Evolutionary conservation across 441 rosid species (phyloP), one percentile per base, ranked within the genome.

Genomic region (Arabidopsis hybrid): DNA sequence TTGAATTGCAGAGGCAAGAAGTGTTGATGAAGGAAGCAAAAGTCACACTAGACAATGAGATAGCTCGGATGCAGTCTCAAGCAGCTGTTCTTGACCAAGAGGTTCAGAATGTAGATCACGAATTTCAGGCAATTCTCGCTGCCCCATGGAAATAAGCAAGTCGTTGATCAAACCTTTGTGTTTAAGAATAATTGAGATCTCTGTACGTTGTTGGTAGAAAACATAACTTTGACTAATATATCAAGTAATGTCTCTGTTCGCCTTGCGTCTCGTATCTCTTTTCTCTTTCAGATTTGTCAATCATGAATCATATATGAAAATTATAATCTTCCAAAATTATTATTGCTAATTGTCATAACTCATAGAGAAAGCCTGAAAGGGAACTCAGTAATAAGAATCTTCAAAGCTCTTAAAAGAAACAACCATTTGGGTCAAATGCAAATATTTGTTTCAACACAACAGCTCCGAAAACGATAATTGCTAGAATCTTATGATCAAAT

Each of bases 71-170:
- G 79, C 85, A 67, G 67, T 49, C 66, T n/a, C 52, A 21, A 1
- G 39, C 78, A 16, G 79, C 61, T 5, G 63, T 38, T 71, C 60
- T 81, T 29, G 81, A 66, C 13, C 73, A 9, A 8, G 65, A 40
- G 38, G 32, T 84, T 63, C 69, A 56, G 55, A 69, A 55, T 10
- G 77, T 76, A 3, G 72, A 60, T 6, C 13, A 18, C 10, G 81
- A 81, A 39, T 89, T 84, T 55, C 71, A 38, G 17, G 74, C 65
- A 39, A 36, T 72, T 72, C 85, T 82, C 4, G 17, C 83, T 67
- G 84, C 89, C 47, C 79, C 88, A 3, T 89, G 93, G 95, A 79
- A 63, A 38, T 75, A 36, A 74, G 53, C 26, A 38, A 29, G 13
- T 1, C 31, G 46, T 21, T 35, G n/a, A 43, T 50, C 14, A 11